Evolutionary conservation across 352 stramenopile genomes (phyloP), one percentile per base, ranked within the genome.

Genomic region (Aphanomyces astaci): DNA sequence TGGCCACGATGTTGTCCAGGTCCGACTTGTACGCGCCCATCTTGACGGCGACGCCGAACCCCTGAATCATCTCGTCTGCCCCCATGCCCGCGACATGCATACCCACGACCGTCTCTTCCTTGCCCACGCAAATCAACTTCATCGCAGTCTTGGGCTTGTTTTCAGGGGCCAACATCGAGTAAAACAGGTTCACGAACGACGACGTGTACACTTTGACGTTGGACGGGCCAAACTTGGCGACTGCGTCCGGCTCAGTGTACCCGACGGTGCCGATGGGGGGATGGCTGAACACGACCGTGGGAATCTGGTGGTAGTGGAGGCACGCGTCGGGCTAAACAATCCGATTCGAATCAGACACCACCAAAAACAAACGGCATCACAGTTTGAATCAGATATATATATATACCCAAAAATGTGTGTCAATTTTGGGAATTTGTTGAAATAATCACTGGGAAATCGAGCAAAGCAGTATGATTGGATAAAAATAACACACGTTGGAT

Each of bases 61-160:
- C 96, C 79, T 99, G 96, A 55, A 99, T 86, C 87, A 99, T 98
- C 81, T 99, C 97, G 77, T 98, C 96, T 2, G 87, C 89, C 51
- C 86, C 88, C 53, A 96, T 86, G 62, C 94, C 96, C 66, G 97
- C 90, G 45, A 98, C 78, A 78, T 99, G 96, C 2, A 99, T 77
- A 40, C 97, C 96, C 40, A 99, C 93, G 28, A 99, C 95, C 17
- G 79, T 84, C 74, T 98, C 90, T 31, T 92, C 63, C 54, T 78
- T 64, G 36, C 89, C 90, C 19, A 88, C 82, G 51, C 78, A 93
- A 49, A 98, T 83, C 1, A 98, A 72, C 77, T 98, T 98, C 87
- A 98, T 97, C 3, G 84, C 75, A 5, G 91, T 98, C 75, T 96
- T 96, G 33, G 88, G 87, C 77, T 97, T 98, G 31, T 95, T 80